Conservation (phyloP, 371 early-diverging fungal genomes). For the Nosema muscidifuracis region DNA sequence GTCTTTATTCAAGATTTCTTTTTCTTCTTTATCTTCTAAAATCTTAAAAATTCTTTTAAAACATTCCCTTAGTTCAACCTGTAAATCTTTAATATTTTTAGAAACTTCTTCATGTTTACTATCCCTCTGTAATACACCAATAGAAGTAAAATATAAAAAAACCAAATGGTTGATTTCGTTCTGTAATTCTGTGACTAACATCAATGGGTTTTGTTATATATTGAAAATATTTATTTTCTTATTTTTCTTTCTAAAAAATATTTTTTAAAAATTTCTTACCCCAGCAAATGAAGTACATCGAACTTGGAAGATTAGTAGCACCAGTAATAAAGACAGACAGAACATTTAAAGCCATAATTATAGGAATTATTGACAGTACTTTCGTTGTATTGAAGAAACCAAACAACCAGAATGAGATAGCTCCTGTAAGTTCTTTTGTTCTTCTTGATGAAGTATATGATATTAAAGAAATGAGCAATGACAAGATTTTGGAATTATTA, state of each 20-base stretch:
- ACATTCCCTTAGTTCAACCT: conserved; percentile 26
- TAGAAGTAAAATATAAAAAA: conserved; percentile 47
- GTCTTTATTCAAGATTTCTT: no score
- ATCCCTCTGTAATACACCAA: conserved; percentile 52
- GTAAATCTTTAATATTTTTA: conserved; percentile 11
- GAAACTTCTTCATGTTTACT: background rate
- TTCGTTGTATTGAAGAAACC: conserved; percentile 44
- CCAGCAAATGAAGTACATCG: conserved; percentile 24
- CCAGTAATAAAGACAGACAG: conserved; percentile 22
- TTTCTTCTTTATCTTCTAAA: conserved; percentile 7
- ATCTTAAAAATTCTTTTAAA: conserved; percentile 26
- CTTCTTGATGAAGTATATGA: conserved; percentile 40
- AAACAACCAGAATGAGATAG: conserved; percentile 25
- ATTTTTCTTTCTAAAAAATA: no score
- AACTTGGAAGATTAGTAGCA: conserved; percentile 43
- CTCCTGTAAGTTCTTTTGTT: conserved; percentile 19
- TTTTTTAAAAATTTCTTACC: no score
- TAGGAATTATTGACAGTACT: conserved; percentile 41
- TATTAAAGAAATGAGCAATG: conserved; percentile 12
- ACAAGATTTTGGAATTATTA: conserved; percentile 15
- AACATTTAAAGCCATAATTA: conserved; percentile 35
- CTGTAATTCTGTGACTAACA: conserved; percentile 30
- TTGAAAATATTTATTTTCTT: no score
- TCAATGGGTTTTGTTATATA: no score
- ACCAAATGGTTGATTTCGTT: conserved; percentile 43